These are phyloP conservation scores for Extremus antarcticus DNA, from an alignment of 495 filamentous ascomycete species.

Conservation along the genomic window DNA sequence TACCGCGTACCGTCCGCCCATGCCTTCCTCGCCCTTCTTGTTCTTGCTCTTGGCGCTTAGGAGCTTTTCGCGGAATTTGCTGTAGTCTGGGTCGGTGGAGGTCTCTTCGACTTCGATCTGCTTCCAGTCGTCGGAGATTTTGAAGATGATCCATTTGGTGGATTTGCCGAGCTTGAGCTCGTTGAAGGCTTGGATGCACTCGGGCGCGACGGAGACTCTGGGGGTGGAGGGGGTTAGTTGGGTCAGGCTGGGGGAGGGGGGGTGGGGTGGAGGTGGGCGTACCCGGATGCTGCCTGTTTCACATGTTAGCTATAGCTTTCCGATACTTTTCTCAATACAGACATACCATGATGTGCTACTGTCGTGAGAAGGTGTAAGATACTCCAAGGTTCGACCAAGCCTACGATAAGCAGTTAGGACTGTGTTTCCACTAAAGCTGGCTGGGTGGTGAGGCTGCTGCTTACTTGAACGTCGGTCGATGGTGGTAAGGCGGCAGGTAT, in stretches of 20 bases:
- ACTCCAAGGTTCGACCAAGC: neutral
- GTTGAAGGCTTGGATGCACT: conserved; percentile 77
- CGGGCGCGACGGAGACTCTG: conserved; percentile 67
- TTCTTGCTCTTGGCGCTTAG: conserved; percentile 48
- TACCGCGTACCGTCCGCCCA: conserved; percentile 74
- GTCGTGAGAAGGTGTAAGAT: neutral
- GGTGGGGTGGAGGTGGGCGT: neutral
- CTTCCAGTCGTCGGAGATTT: conserved; percentile 87
- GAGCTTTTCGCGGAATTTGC: conserved; percentile 66
- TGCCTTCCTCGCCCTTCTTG: conserved; percentile 53
- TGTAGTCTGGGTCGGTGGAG: conserved; percentile 35
- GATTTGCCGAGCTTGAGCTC: conserved; percentile 82
- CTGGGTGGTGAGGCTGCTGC: neutral
- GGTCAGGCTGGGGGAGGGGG: neutral
- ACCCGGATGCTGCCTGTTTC: neutral
- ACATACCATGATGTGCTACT: neutral
- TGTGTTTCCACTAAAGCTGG: neutral
- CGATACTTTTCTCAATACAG: too few species aligned
- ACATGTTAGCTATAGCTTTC: too few species aligned
- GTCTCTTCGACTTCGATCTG: conserved; percentile 73
- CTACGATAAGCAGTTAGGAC: neutral
- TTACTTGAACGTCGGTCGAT: neutral
- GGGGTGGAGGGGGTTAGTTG: conserved; percentile 1
- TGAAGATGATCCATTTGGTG: conserved; percentile 94
- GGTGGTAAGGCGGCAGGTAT: neutral